Evolutionary conservation across 371 early-diverging fungal genomes (phyloP), one percentile per base, ranked within the genome.

Genomic region (Mucor racemosus): DNA sequence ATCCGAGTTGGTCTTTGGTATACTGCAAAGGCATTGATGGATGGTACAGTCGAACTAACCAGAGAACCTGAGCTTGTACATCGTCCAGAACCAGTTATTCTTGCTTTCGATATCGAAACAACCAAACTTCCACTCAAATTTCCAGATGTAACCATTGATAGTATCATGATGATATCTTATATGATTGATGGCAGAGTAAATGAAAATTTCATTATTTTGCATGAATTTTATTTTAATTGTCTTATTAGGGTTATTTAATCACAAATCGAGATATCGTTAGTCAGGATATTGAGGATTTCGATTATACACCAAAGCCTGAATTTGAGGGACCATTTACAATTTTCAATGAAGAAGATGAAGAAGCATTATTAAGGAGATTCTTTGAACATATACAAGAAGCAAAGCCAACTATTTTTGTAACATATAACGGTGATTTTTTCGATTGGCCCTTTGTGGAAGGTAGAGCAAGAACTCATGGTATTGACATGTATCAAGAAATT

Each of bases 141-240:
- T 76, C 99, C 99, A 9, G 99, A 98, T 76, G 86, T 99, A 0
- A 69, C 87, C 0, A 89, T 89, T 40, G 99, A 99, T 78, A 82
- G 89, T 36, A 94, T 99, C 69, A 99, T 99, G 98, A 99, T 99
- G 99, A 99, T 99, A 77, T 99, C 99, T 13, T 97, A 99, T 75
- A 98, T 99, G 98, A 91, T 98, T 65, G 97, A 98, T 65, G 97
- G 96, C 11, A 91, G 92, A 80, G 93, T 94, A 85, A 58, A 65
- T 38, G 34, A 6, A 15, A 4, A 1, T 0, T 11, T 17, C 19
- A 3, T 9, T 9, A 1, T 46, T 26, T 31, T 9, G 38, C 33
- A 44, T 26, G 26, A 26, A 26, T 3, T 26, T 26, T 26, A 26
- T 26, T 17, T 34, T 40, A 13, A 64, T 8, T 11, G 26, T 9